A percentile compares a stretch with the other conserved stretches of the same genome.
Evolutionary conservation across 345 rosid species (phyloP).

Genomic region (Capsella bursapastoris): DNA sequence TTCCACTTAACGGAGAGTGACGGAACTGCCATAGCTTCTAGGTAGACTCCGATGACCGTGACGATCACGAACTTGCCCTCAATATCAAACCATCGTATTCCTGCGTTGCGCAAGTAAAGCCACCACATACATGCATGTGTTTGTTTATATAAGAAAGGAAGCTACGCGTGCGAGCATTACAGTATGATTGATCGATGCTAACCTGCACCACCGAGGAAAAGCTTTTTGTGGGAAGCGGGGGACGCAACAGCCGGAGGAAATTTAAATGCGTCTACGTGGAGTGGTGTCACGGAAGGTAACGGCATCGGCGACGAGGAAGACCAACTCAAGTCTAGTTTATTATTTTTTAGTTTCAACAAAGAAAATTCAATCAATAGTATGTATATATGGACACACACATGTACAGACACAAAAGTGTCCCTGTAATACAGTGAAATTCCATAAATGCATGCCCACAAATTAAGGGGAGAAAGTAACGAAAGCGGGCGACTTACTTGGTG

Average conservation of each 20-base stretch:
- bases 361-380: not conserved
- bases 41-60: slow-evolving; percentile 76
- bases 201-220: slow-evolving; percentile 85
- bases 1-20: slow-evolving; percentile 71
- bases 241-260: slow-evolving; percentile 63
- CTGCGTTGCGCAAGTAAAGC: slow-evolving; percentile 44
- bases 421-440: not conserved
- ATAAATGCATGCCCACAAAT: not conserved
- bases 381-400: not conserved
- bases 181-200: not conserved
- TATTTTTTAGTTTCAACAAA: not conserved
- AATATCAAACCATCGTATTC: slow-evolving; percentile 68
- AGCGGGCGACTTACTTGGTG: slow-evolving; percentile 11
- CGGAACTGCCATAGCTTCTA: slow-evolving; percentile 58
- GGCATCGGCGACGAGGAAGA: slow-evolving; percentile 25
- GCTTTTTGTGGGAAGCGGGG: slow-evolving; percentile 56
- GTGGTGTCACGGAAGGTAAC: slow-evolving; percentile 37
- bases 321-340: slow-evolving; percentile 14
- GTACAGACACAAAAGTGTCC: too few relatives aligned
- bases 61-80: slow-evolving; percentile 69
- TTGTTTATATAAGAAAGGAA: not conserved
- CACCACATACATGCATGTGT: not conserved
- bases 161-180: not conserved
- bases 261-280: slow-evolving; percentile 50
- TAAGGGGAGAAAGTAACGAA: slow-evolving; percentile 5